These are phyloP conservation scores for Stagonosporopsis rhizophila DNA, from an alignment of 2,329 filamentous ascomycete species.

Conservation along the genomic window DNA sequence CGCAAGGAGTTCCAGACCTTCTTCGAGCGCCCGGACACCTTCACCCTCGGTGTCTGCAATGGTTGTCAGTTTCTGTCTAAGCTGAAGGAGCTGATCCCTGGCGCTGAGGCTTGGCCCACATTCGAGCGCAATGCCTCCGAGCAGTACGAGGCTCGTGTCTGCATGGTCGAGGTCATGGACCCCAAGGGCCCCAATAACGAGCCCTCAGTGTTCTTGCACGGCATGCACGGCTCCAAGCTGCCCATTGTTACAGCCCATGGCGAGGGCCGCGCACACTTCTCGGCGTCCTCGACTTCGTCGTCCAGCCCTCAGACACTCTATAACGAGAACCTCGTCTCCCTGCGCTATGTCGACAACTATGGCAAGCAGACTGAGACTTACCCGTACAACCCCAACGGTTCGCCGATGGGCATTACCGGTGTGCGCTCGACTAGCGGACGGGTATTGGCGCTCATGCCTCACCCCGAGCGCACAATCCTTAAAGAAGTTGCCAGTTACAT, in stretches of 20 bases:
- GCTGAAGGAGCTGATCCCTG: conserved; percentile 83
- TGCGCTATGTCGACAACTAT: conserved; percentile 87
- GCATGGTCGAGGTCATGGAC: conserved; percentile 82
- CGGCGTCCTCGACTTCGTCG: conserved; percentile 47
- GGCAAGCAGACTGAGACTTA: conserved; percentile 79
- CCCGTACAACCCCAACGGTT: conserved; percentile 89
- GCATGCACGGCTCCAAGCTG: conserved; percentile 81
- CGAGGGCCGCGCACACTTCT: conserved; percentile 77
- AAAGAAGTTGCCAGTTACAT: conserved; percentile 79
- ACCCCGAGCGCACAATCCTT: conserved; percentile 88
- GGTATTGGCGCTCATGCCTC: conserved; percentile 90
- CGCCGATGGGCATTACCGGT: conserved; percentile 79
- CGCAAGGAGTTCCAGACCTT: conserved; percentile 82
- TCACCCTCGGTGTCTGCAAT: conserved; percentile 94
- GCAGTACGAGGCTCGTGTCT: conserved; percentile 88
- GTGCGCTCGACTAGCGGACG: conserved; percentile 79
- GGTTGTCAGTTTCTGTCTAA: conserved; percentile 94
- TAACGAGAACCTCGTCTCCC: conserved; percentile 72
- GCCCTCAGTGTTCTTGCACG: conserved; percentile 83
- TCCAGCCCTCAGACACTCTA: conserved; percentile 61
- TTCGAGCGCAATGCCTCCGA: conserved; percentile 86
- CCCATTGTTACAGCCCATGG: conserved; percentile 91
- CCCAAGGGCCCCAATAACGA: conserved; percentile 52
- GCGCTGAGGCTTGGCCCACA: conserved; percentile 80
- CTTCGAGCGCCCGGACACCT: conserved; percentile 88